Evolutionary conservation across 495 filamentous ascomycete species (phyloP), one percentile per base, ranked within the genome.

Genomic region (Xylaria telfairii): DNA sequence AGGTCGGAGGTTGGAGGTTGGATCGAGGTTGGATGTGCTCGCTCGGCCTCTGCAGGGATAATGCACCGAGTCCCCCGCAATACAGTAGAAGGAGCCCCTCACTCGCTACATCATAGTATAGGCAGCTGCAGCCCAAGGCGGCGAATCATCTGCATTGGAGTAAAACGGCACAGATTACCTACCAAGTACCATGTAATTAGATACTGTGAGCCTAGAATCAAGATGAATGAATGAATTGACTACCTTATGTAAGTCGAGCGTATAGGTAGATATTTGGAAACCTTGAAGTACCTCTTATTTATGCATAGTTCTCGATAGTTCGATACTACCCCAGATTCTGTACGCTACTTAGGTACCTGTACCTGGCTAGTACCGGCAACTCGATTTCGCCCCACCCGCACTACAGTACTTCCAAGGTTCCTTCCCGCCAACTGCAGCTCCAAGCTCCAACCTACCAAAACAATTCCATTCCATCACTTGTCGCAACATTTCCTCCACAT

Each of bases 371-470:
- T 26, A 21, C 47, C n/a, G 39, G 42, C 34, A 65, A 53, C 41
- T 41, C 42, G 17, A 32, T 28, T 34, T 64, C 17, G 61, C 61
- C 61, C 61, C 61, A 64, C 61, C 47, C n/a, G n/a, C n/a, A n/a
- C n/a, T n/a, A n/a, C n/a, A n/a, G n/a, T n/a, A n/a, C n/a, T n/a
- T n/a, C n/a, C 3, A 10, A 42, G 39, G 39, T 42, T 42, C 39
- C 47, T 51, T 51, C 47, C 47, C 47, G 47, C 47, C 21, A 51
- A 21, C 47, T 9, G 47, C 47, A 47, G 17, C 44, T 47, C 19
- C 19, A 3, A 37, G n/a, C n/a, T n/a, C 34, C 34, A 19, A 46
- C 42, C 42, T 46, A 46, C 10, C n/a, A n/a, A n/a, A n/a, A n/a
- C 44, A 46, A 46, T n/a, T 46, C 15, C 44, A 10, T 13, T 13